A percentile compares a stretch with the other conserved stretches of the same genome.
Conservation (phyloP, 2,329 filamentous ascomycete genomes). For the Grosmannia serpens region DNA sequence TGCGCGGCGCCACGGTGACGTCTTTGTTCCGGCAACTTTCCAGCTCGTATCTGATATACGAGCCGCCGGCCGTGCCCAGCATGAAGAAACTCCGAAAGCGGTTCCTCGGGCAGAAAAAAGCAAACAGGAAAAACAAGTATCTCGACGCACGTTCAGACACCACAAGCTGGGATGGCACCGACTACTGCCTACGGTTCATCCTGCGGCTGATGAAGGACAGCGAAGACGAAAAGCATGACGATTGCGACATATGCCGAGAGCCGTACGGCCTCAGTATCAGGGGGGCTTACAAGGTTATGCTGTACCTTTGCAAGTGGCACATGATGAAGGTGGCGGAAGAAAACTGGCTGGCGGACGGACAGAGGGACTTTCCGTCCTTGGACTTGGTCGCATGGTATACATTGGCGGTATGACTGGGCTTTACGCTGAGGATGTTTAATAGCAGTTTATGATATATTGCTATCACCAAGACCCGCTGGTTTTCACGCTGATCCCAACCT, state of each 20-base stretch:
- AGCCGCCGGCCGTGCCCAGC: neutral
- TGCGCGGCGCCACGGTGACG: neutral
- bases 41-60: neutral
- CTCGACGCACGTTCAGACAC: neutral
- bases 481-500: too few species aligned
- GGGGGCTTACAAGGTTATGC: neutral
- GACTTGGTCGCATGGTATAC: neutral
- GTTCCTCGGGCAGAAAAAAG: neutral
- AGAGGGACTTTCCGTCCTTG: neutral
- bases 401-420: neutral
- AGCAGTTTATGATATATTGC: too few species aligned
- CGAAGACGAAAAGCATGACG: neutral
- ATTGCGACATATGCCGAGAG: neutral
- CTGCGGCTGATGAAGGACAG: neutral
- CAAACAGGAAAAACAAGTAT: neutral
- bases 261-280: neutral
- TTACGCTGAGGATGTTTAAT: too few species aligned
- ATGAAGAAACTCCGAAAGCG: neutral
- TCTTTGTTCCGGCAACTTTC: neutral
- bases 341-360: neutral
- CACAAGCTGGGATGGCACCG: neutral
- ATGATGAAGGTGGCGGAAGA: neutral
- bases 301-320: neutral
- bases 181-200: neutral
- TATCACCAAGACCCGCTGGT: too few species aligned